Conservation (phyloP, 1,139 yeast species). For the Petasospora fabianii region DNA sequence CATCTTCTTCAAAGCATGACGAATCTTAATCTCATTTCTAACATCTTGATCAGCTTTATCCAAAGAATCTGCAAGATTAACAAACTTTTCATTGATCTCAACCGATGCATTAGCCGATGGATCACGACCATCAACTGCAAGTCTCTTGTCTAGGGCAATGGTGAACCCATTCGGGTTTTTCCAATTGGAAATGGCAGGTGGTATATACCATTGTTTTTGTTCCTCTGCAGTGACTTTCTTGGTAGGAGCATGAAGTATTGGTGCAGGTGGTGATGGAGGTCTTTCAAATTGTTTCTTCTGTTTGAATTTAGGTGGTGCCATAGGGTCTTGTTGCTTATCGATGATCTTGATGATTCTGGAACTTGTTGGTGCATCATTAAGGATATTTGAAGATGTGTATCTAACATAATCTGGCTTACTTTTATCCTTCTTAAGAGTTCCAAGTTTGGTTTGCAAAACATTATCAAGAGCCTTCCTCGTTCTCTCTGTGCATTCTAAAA, state of each 20-base stretch:
- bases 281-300: conserved; percentile 69
- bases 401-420: conserved; percentile 41
- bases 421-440: conserved; percentile 23
- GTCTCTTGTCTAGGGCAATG: conserved; percentile 73
- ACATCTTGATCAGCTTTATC: conserved; percentile 73
- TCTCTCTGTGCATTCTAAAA: conserved; percentile 36
- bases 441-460: conserved; percentile 38
- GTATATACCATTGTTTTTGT: conserved; percentile 80
- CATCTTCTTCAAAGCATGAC: conserved; percentile 55
- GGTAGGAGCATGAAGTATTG: conserved; percentile 44
- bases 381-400: conserved; percentile 44
- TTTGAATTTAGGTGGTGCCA: conserved; percentile 79
- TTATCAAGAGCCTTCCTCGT: conserved; percentile 48
- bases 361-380: conserved; percentile 29
- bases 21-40: conserved; percentile 59
- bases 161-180: conserved; percentile 91
- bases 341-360: conserved; percentile 49
- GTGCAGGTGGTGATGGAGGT: conserved; percentile 67
- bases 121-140: conserved; percentile 54
- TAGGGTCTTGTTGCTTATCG: conserved; percentile 71
- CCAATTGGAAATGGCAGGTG: conserved; percentile 94
- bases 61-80: conserved; percentile 65
- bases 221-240: conserved; percentile 69
- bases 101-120: conserved; percentile 20
- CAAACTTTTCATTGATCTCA: conserved; percentile 57